Percentiles rank a stretch among this genome's conserved stretches.
These are phyloP conservation scores for Chrysoporthe cubensis DNA, from an alignment of 2,329 filamentous ascomycete species.

Conservation along the genomic window DNA sequence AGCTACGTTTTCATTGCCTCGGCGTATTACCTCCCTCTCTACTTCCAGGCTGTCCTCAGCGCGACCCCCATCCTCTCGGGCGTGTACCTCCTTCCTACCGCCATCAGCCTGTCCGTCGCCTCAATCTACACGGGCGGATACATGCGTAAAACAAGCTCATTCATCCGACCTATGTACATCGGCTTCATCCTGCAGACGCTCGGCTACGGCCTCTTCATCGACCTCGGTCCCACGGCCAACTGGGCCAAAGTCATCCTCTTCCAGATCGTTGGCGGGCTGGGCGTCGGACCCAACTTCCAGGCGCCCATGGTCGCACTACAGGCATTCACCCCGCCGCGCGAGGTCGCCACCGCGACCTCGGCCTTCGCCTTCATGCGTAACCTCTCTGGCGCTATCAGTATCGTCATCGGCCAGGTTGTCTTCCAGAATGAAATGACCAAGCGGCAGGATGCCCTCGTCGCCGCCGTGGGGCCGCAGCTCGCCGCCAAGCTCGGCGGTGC, in stretches of 20 bases:
- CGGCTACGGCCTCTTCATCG: slow-evolving; percentile 58
- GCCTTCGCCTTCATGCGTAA: slow-evolving; percentile 60
- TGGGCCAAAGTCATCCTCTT: slow-evolving; percentile 51
- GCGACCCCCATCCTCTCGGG: slow-evolving; percentile 56
- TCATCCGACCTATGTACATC: slow-evolving; percentile 54
- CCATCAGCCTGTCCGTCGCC: slow-evolving; percentile 42
- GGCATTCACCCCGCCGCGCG: slow-evolving; percentile 55
- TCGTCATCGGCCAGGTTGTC: slow-evolving; percentile 50
- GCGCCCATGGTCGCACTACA: slow-evolving; percentile 66
- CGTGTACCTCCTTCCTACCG: slow-evolving; percentile 63
- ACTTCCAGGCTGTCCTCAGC: slow-evolving; percentile 63
- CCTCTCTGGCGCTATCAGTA: slow-evolving; percentile 55
- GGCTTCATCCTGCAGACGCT: slow-evolving; percentile 58
- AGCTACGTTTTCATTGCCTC: slow-evolving; percentile 51
- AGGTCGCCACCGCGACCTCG: slow-evolving; percentile 63
- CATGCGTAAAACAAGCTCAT: slow-evolving; percentile 56
- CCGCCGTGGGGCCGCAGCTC: slow-evolving; percentile 36
- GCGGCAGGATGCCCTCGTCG: slow-evolving; percentile 12
- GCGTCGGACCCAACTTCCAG: slow-evolving; percentile 63
- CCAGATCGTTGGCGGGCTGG: slow-evolving; percentile 59
- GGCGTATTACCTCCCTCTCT: slow-evolving; percentile 71
- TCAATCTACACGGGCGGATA: slow-evolving; percentile 31
- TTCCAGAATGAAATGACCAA: slow-evolving; percentile 35
- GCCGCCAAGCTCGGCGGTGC: slow-evolving; percentile 53
- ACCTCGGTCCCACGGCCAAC: slow-evolving; percentile 53